phyloP scores from a whole-genome alignment of 2,329 filamentous ascomycete genomes.

The Bipolaris oryzae region DNA sequence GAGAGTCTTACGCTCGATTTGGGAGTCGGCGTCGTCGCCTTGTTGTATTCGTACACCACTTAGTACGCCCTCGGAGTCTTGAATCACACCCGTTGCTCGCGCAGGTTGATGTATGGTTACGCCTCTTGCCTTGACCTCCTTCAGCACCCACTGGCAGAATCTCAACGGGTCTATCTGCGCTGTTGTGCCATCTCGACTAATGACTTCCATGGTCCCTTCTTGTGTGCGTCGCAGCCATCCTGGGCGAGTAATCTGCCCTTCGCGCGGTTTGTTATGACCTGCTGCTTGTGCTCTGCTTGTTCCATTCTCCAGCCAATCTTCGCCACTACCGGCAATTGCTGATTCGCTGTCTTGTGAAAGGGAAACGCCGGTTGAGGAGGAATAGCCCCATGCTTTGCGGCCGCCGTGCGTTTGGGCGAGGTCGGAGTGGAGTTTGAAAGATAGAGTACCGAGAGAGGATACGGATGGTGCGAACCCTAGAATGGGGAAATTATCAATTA shows the following conservation, averaged over 20 bases:
- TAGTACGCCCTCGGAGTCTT: conserved; percentile 59
- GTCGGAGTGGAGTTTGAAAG: conserved; percentile 70
- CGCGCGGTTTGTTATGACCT: conserved; percentile 39
- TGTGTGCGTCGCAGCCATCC: conserved; percentile 64
- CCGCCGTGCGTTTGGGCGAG: conserved; percentile 68
- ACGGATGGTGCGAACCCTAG: conserved; percentile 64
- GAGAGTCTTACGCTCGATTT: conserved; percentile 14
- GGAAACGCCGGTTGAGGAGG: conserved; percentile 61
- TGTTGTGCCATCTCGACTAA: conserved; percentile 65
- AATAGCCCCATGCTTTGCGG: conserved; percentile 63
- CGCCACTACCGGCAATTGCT: conserved; percentile 54
- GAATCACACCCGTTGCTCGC: conserved; percentile 59
- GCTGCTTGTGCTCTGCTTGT: conserved; percentile 65
- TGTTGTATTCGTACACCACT: conserved; percentile 54
- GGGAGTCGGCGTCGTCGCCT: conserved; percentile 7
- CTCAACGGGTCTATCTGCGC: conserved; percentile 73
- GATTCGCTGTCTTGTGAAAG: conserved; percentile 59
- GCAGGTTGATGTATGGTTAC: conserved; percentile 71
- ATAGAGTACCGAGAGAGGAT: conserved; percentile 67
- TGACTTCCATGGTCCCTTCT: conserved; percentile 64
- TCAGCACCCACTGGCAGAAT: conserved; percentile 70
- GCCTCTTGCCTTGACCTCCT: conserved; percentile 62
- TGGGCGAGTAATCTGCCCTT: conserved; percentile 49
- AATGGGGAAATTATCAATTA: background rate
- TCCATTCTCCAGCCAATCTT: conserved; percentile 71